A percentile compares a stretch with the other conserved stretches of the same genome.
Conservation (phyloP, 345 rosid genomes). For the Lepidium sativum region DNA sequence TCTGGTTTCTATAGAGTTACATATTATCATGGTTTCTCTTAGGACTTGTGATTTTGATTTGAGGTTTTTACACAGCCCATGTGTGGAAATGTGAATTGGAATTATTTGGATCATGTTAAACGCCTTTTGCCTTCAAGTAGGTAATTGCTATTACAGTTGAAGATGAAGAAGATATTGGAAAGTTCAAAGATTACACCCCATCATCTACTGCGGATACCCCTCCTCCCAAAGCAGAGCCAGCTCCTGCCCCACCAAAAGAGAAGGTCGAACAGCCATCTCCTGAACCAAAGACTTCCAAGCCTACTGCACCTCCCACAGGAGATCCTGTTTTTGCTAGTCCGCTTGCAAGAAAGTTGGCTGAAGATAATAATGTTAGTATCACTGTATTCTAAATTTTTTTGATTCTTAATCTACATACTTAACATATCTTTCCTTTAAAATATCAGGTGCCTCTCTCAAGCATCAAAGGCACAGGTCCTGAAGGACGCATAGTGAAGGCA, state of each 20-base stretch:
- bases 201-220: slow-evolving; percentile 39
- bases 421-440: slow-evolving; percentile 3
- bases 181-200: slow-evolving; percentile 87
- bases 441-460: slow-evolving; percentile 66
- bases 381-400: neutral
- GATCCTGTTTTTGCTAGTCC: slow-evolving; percentile 91
- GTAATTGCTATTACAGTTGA: slow-evolving; percentile 87
- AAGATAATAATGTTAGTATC: slow-evolving; percentile 66
- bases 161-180: slow-evolving; percentile 78
- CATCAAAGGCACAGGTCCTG: slow-evolving; percentile 93
- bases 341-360: slow-evolving; percentile 83
- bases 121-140: slow-evolving; percentile 30
- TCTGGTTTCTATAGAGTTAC: slow-evolving; percentile 8
- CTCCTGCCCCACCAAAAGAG: slow-evolving; percentile 59
- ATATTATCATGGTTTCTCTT: neutral
- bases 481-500: slow-evolving; percentile 80
- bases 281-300: slow-evolving; percentile 54
- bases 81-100: slow-evolving; percentile 5
- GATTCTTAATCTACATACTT: neutral
- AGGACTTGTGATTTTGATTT: neutral
- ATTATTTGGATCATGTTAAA: slow-evolving; percentile 1
- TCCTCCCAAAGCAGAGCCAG: slow-evolving; percentile 37
- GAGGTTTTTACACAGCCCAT: neutral
- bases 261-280: slow-evolving; percentile 49
- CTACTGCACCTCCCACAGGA: slow-evolving; percentile 40